phyloP scores from a whole-genome alignment of 208 protist species.

The Leishmania tropica region DNA sequence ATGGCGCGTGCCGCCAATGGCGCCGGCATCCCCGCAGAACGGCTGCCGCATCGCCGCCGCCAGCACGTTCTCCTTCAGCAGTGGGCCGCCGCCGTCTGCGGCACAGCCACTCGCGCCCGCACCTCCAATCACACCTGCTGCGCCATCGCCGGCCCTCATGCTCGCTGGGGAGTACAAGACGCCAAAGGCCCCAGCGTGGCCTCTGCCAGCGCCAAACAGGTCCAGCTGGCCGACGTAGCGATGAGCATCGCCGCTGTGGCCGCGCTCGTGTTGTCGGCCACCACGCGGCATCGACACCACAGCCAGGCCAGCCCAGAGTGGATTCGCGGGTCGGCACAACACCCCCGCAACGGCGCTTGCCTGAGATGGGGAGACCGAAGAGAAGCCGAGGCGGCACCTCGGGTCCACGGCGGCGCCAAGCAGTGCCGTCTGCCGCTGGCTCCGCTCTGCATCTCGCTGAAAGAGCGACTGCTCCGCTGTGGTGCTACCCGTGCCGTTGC shows the following conservation, averaged over 20 bases:
- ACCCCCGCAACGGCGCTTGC: not conserved
- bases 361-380: slow-evolving; percentile 3
- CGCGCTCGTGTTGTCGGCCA: slow-evolving; percentile 17
- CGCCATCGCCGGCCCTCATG: not conserved
- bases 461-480: slow-evolving; percentile 3
- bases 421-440: slow-evolving; percentile 14
- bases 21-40: slow-evolving; percentile 1
- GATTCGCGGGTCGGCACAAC: slow-evolving; percentile 16
- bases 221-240: not conserved
- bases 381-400: slow-evolving; percentile 22
- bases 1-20: not conserved
- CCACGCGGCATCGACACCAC: slow-evolving; percentile 18
- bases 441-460: slow-evolving; percentile 10
- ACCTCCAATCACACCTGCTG: not conserved
- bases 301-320: slow-evolving; percentile 26
- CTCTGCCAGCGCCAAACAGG: not conserved
- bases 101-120: not conserved
- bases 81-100: not conserved
- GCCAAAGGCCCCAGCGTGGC: not conserved
- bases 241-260: slow-evolving; percentile 12
- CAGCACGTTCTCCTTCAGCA: slow-evolving; percentile 47
- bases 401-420: slow-evolving; percentile 20
- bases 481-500: not conserved
- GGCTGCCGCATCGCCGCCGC: slow-evolving; percentile 48
- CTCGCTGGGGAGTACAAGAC: not conserved